These are phyloP conservation scores for Amauroascus niger DNA, from an alignment of 2,329 filamentous ascomycete species.

Conservation along the genomic window DNA sequence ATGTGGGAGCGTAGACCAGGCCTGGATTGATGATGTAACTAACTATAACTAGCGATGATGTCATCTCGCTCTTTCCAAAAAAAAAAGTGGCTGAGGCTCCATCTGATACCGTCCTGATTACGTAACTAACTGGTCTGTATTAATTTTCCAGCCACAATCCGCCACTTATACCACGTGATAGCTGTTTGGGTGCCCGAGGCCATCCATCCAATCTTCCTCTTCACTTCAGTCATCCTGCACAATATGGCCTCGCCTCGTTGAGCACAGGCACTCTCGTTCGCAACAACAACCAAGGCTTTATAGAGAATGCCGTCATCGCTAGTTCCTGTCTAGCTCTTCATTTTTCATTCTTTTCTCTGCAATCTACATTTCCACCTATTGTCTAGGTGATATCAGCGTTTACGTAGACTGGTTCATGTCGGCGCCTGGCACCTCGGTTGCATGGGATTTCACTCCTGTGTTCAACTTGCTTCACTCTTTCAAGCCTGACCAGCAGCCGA, in stretches of 20 bases:
- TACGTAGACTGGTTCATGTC: constrained; percentile 19
- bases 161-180: no score
- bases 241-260: no score
- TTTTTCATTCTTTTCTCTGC: not conserved
- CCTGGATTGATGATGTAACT: constrained; percentile 5
- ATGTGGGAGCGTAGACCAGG: not conserved
- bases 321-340: not conserved
- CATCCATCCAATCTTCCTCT: no score
- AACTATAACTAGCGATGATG: no score
- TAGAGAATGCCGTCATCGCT: not conserved
- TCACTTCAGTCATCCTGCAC: no score
- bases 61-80: no score
- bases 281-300: not conserved
- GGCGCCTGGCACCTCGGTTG: constrained; percentile 21
- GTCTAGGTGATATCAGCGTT: not conserved
- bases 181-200: no score
- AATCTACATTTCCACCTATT: not conserved
- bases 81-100: no score
- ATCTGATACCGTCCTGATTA: no score
- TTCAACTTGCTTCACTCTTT: constrained; percentile 35
- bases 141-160: no score
- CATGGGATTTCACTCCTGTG: constrained; percentile 41
- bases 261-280: not conserved
- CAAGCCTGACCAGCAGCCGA: not conserved
- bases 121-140: no score